Conservation (phyloP, 257 asterid genomes). For the Paraleonurus japonicus region DNA sequence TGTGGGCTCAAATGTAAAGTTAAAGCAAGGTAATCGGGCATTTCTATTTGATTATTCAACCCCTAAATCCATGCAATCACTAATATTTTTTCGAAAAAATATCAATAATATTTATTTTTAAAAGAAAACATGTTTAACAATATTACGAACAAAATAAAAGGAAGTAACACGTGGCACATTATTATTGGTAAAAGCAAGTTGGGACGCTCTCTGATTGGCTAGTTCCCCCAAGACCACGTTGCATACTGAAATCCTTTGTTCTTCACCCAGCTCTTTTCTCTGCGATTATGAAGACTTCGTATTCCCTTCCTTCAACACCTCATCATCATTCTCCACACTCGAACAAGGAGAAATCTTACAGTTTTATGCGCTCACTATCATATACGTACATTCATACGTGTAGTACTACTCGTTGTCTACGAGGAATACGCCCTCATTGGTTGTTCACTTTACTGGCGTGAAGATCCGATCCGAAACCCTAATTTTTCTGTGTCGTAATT, state of each 20-base stretch:
- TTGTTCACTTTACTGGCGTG: conserved; percentile 12
- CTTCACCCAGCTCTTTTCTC: conserved; percentile 24
- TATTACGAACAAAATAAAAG: neutral
- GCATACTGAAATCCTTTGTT: conserved; percentile 13
- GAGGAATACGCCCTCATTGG: neutral
- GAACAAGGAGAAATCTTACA: conserved; percentile 2
- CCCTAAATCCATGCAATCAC: neutral
- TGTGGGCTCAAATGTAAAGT: neutral
- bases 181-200: conserved; percentile 35
- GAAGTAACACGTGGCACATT: conserved; percentile 37
- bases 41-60: neutral
- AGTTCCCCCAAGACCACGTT: conserved; percentile 48
- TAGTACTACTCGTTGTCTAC: neutral
- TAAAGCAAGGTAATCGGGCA: neutral
- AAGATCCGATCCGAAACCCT: conserved; percentile 41
- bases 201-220: conserved; percentile 54
- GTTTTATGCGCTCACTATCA: neutral
- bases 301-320: conserved; percentile 19
- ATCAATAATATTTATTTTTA: neutral
- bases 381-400: conserved; percentile 3
- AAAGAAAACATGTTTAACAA: neutral
- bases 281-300: conserved; percentile 25
- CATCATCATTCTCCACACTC: conserved; percentile 25
- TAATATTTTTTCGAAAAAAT: neutral
- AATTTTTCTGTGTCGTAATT: conserved; percentile 25